Conservation (phyloP, 257 asterid genomes). For the Anisodus acutangulus region DNA sequence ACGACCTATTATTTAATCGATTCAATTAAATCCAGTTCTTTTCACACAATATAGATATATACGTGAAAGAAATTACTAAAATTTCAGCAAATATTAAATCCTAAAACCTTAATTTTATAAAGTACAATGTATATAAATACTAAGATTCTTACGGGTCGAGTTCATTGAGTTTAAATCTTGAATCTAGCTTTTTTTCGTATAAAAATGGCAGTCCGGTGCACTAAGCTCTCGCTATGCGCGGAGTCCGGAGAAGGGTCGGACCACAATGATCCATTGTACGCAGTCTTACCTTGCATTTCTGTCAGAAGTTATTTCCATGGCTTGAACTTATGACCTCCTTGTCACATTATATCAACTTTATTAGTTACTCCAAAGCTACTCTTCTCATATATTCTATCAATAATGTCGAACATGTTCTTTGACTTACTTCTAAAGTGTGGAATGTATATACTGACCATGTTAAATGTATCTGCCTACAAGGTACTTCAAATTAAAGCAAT, state of each 20-base stretch:
- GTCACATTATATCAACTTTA: too few relatives aligned
- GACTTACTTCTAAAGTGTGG: neutral
- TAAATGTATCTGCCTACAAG: neutral
- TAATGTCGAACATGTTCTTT: neutral
- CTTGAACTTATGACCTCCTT: too few relatives aligned
- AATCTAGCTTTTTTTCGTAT: neutral
- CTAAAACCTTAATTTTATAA: neutral
- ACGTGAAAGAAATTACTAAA: neutral
- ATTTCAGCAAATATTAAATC: neutral
- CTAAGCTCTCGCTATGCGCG: too few relatives aligned
- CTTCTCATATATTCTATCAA: neutral
- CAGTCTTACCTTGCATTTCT: too few relatives aligned
- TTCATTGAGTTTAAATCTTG: neutral
- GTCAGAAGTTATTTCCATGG: too few relatives aligned
- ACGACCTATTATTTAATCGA: neutral
- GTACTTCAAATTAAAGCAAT: neutral
- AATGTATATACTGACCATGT: neutral
- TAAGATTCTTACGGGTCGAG: neutral
- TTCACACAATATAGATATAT: neutral
- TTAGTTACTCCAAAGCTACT: too few relatives aligned
- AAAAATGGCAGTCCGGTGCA: too few relatives aligned
- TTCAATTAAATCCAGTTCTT: neutral
- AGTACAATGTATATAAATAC: neutral
- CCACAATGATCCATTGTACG: too few relatives aligned
- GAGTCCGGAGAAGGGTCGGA: too few relatives aligned